These are phyloP conservation scores for Pascua guehoae DNA, from an alignment of 1,284 basidiomycete genomes.

Conservation along the genomic window DNA sequence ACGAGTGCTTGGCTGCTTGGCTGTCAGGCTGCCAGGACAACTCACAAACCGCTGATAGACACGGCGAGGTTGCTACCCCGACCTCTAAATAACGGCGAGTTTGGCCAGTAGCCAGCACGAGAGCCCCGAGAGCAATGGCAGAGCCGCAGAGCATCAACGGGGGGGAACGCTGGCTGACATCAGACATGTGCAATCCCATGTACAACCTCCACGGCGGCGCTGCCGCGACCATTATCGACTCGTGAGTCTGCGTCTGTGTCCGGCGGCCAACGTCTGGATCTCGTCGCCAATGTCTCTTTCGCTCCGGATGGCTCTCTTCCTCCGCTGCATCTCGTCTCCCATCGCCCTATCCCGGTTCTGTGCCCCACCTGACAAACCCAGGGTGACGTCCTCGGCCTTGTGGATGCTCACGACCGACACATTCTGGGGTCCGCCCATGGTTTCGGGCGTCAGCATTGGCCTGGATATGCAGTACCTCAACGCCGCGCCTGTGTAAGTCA, in stretches of 20 bases:
- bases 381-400: constrained; percentile 3
- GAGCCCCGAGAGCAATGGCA: no score
- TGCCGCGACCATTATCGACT: constrained; percentile 35
- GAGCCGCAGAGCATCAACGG: no score
- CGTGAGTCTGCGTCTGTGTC: background rate
- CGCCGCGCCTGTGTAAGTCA: constrained; percentile 13
- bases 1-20: no score
- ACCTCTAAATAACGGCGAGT: background rate
- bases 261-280: no score
- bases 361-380: background rate
- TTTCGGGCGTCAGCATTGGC: constrained; percentile 30
- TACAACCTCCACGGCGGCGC: constrained; percentile 40
- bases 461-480: constrained; percentile 35
- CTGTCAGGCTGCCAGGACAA: no score
- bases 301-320: no score
- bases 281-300: no score
- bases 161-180: background rate
- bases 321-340: no score
- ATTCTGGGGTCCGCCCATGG: constrained; percentile 42
- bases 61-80: no score
- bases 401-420: constrained; percentile 23
- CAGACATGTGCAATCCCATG: constrained; percentile 35
- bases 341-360: no score
- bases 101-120: no score
- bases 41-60: no score